Evolutionary conservation across 805 yeast genomes (phyloP), one percentile per base, ranked within the genome.

Genomic region (Teunomyces aglyptinius): DNA sequence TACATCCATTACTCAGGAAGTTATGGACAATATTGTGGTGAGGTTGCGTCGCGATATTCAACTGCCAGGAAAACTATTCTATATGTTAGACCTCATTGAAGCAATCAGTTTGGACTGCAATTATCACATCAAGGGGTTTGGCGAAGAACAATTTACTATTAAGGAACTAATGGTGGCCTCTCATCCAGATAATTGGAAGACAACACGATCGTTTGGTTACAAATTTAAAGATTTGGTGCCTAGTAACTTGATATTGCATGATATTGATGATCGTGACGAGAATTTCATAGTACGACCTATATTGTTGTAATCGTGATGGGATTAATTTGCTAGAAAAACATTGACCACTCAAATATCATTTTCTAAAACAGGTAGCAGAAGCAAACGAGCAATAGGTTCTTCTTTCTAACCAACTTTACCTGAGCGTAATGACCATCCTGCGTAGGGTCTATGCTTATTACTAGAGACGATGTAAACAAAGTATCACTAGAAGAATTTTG

Each of bases 241-340:
- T 29, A 15, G 44, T 38, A 49, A 48, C 36, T 45, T 54, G 43
- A 41, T 53, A 12, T 43, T 47, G 49, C 38, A 49, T 16, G 44
- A 41, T 12, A 22, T 41, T 22, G 44, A 41, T 32, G 44, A 41
- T 27, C 20, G 22, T 7, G 44, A 41, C 20, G 38, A 29, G 16
- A 19, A 19, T 13, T 31, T n/a, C 22, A 41, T 41, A 13, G 6
- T 41, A 31, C 44, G 44, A 24, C 43, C 43, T 4, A 13, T 18
- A 11, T 20, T 35, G 39, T 35, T 35, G 39, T 35, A 35, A 16
- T n/a, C 18, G 19, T 33, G 11, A 33, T 33, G 20, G 19, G 15
- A 24, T 24, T 24, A 29, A 29, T n/a, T 13, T 13, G 33, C 10
- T 29, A 2, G 15, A 29, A n/a, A 16, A n/a, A 29, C 15, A 7